Conservation (phyloP, 2,329 filamentous ascomycete genomes). For the Graphilbum fragrans region DNA sequence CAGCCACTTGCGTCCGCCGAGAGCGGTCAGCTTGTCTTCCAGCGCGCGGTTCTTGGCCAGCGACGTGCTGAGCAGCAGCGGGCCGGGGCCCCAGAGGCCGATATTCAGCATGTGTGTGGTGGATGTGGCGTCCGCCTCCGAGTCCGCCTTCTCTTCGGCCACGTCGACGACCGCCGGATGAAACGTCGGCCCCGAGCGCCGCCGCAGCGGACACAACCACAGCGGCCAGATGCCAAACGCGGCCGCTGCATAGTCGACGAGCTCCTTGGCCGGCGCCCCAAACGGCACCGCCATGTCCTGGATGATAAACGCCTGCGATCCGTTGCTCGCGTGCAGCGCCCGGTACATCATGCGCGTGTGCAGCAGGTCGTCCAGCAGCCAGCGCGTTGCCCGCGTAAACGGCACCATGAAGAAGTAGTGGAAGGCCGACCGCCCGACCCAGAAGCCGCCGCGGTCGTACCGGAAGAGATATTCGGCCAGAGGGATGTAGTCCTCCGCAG, state of each 20-base stretch:
- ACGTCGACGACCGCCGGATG: slow-evolving; percentile 32
- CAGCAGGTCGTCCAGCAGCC: slow-evolving; percentile 59
- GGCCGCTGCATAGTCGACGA: slow-evolving; percentile 40
- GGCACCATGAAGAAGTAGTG: slow-evolving; percentile 53
- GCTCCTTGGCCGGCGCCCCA: slow-evolving; percentile 27
- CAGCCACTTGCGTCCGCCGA: slow-evolving; percentile 74
- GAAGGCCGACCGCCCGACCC: slow-evolving; percentile 54
- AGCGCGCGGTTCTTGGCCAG: slow-evolving; percentile 56
- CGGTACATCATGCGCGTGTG: slow-evolving; percentile 64
- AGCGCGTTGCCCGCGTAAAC: slow-evolving; percentile 52
- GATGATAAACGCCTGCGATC: slow-evolving; percentile 51
- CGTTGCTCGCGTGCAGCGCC: slow-evolving; percentile 53
- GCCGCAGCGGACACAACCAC: slow-evolving; percentile 44
- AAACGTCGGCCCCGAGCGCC: slow-evolving; percentile 38
- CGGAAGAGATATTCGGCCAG: slow-evolving; percentile 63
- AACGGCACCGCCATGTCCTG: slow-evolving; percentile 53
- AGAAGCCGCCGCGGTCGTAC: slow-evolving; percentile 64
- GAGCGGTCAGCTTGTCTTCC: slow-evolving; percentile 53
- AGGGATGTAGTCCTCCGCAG: slow-evolving; percentile 44
- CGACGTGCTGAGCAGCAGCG: slow-evolving; percentile 41
- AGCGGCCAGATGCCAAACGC: slow-evolving; percentile 43
- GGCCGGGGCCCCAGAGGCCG: slow-evolving; percentile 68
- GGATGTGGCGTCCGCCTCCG: slow-evolving; percentile 6
- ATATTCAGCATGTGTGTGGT: slow-evolving; percentile 41
- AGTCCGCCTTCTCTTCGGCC: not conserved